A percentile compares a stretch with the other conserved stretches of the same genome.
phyloP scores from a whole-genome alignment of 2,329 filamentous ascomycete genomes.

The Colletotrichum truncatum region DNA sequence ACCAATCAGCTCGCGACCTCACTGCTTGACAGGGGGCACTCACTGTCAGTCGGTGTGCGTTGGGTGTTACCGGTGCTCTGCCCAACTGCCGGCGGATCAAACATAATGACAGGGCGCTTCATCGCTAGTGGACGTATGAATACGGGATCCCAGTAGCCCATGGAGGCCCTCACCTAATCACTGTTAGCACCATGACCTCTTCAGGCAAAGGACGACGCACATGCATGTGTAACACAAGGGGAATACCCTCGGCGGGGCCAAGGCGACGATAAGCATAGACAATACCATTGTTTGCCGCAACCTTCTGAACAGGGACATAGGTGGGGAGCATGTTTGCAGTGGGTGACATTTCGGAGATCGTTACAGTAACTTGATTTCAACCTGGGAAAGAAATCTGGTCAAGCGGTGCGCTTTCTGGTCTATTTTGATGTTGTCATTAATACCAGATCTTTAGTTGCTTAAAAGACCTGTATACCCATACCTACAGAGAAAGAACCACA shows the following conservation, averaged over 20 bases:
- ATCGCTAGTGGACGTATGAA: slow-evolving; percentile 3
- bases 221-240: slow-evolving; percentile 21
- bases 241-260: not conserved
- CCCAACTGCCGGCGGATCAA: slow-evolving; percentile 15
- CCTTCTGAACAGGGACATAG: slow-evolving; percentile 14
- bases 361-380: not conserved
- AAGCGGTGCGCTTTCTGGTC: not conserved
- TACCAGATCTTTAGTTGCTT: not conserved
- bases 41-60: slow-evolving; percentile 9
- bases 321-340: not conserved
- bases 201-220: not conserved
- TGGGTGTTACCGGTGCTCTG: slow-evolving; percentile 1
- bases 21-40: too few species aligned
- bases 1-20: not conserved
- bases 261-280: slow-evolving; percentile 15
- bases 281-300: slow-evolving; percentile 13
- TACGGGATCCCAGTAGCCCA: slow-evolving; percentile 21
- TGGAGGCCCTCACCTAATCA: slow-evolving; percentile 5
- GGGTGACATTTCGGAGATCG: not conserved
- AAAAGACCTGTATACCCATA: too few species aligned
- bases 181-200: not conserved
- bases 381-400: not conserved
- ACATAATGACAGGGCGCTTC: slow-evolving; percentile 22
- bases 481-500: too few species aligned
- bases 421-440: not conserved